These are phyloP conservation scores for Fusarium sp. DNA, from an alignment of 2,329 filamentous ascomycete genomes.

Conservation along the genomic window DNA sequence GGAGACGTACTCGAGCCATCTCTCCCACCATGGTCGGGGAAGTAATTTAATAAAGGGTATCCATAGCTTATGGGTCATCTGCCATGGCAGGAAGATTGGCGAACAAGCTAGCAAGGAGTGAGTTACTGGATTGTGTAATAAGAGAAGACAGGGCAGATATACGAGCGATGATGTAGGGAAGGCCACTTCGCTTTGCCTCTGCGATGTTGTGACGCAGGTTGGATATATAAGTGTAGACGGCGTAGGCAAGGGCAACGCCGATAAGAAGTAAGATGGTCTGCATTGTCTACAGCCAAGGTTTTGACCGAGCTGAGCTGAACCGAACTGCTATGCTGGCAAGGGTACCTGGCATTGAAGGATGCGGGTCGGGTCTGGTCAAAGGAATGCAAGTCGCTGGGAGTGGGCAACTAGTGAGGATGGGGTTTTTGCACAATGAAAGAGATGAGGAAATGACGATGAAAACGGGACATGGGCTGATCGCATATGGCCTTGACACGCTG, in stretches of 20 bases:
- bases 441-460: neutral
- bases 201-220: conserved; percentile 63
- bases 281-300: conserved; percentile 49
- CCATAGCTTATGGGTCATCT: conserved; percentile 69
- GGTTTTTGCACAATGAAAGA: neutral
- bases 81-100: conserved; percentile 69
- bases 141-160: conserved; percentile 42
- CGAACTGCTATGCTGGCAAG: neutral
- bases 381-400: neutral
- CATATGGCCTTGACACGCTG: neutral
- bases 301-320: neutral
- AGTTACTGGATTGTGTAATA: neutral
- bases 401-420: neutral
- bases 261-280: conserved; percentile 55
- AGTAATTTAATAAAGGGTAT: conserved; percentile 69
- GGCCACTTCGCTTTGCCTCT: conserved; percentile 65
- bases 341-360: neutral
- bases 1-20: conserved; percentile 71
- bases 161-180: conserved; percentile 71
- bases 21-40: conserved; percentile 69
- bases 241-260: conserved; percentile 54
- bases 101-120: conserved; percentile 58
- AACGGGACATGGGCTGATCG: neutral
- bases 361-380: neutral
- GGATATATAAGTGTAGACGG: conserved; percentile 50